Evolutionary conservation across 73 alveolate genomes (phyloP).

Genomic region (Paramecium pentaurelia): DNA sequence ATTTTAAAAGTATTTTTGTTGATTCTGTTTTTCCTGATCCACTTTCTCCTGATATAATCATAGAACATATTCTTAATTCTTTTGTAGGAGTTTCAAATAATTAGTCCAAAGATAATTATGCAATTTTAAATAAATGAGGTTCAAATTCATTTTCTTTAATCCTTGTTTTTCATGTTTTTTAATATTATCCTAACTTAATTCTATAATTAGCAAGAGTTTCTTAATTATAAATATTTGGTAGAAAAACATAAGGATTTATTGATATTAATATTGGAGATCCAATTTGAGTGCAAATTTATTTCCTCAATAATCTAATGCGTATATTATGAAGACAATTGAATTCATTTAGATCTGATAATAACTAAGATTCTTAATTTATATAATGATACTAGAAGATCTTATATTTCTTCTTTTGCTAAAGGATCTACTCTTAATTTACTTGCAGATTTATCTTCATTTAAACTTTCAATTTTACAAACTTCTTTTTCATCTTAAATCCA

Average conservation of each 20-base stretch:
- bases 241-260: constrained; percentile 84
- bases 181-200: constrained; percentile 2
- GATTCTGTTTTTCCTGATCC: constrained; percentile 99
- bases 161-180: not conserved
- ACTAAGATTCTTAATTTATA: not conserved
- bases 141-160: constrained; percentile 52
- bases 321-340: constrained; percentile 75
- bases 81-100: constrained; percentile 29
- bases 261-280: constrained; percentile 93
- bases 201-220: constrained; percentile 75
- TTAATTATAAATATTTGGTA: constrained; percentile 75
- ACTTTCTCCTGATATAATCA: constrained; percentile 95
- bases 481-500: not conserved
- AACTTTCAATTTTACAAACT: not conserved
- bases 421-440: not conserved
- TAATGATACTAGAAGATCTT: not conserved
- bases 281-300: constrained; percentile 83
- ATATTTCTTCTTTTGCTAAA: not conserved
- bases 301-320: constrained; percentile 72
- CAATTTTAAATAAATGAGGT: constrained; percentile 94
- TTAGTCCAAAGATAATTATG: constrained; percentile 73
- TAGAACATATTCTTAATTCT: constrained; percentile 62
- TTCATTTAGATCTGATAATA: constrained; percentile 71
- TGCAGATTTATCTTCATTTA: not conserved
- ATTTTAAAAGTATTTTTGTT: constrained; percentile 81